These are phyloP conservation scores for Mycena citricolor DNA, from an alignment of 1,284 basidiomycete genomes.

Conservation along the genomic window DNA sequence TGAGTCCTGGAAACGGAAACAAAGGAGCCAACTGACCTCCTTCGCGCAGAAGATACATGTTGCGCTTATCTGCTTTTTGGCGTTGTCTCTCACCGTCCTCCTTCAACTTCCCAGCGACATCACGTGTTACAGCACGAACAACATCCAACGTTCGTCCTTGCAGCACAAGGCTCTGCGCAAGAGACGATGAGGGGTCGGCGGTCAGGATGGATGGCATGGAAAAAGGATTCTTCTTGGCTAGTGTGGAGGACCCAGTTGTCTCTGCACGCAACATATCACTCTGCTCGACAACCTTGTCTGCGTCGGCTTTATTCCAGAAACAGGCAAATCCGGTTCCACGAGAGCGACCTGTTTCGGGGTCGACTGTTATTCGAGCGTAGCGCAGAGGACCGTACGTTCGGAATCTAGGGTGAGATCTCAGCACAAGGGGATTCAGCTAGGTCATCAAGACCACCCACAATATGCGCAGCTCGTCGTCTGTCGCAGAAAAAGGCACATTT, in stretches of 20 bases:
- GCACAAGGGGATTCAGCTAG: conserved; percentile 1
- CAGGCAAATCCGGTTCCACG: conserved; percentile 96
- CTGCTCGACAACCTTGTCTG: conserved; percentile 82
- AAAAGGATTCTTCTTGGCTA: conserved; percentile 81
- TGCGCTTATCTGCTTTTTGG: conserved; percentile 93
- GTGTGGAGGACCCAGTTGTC: conserved; percentile 43
- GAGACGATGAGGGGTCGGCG: conserved; percentile 89
- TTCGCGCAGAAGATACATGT: conserved; percentile 94
- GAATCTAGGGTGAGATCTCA: conserved; percentile 60
- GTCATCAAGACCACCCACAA: conserved; percentile 50
- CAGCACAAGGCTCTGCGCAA: conserved; percentile 83
- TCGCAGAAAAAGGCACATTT: conserved; percentile 91
- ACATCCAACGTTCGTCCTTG: conserved; percentile 94
- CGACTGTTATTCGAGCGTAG: conserved; percentile 92
- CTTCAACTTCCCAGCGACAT: conserved; percentile 83
- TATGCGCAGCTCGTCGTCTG: conserved; percentile 84
- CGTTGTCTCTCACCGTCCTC: conserved; percentile 83
- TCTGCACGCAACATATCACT: conserved; percentile 74
- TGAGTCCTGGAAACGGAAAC: neutral
- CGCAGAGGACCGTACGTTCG: conserved; percentile 89
- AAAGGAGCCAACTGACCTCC: conserved; percentile 63
- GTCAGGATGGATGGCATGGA: conserved; percentile 85
- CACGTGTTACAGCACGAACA: conserved; percentile 86
- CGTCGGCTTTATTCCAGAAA: conserved; percentile 94
- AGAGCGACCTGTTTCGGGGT: conserved; percentile 80